Evolutionary conservation across 129 eudicot species (phyloP), one percentile per base, ranked within the genome.

Genomic region (Artemisia argyi): DNA sequence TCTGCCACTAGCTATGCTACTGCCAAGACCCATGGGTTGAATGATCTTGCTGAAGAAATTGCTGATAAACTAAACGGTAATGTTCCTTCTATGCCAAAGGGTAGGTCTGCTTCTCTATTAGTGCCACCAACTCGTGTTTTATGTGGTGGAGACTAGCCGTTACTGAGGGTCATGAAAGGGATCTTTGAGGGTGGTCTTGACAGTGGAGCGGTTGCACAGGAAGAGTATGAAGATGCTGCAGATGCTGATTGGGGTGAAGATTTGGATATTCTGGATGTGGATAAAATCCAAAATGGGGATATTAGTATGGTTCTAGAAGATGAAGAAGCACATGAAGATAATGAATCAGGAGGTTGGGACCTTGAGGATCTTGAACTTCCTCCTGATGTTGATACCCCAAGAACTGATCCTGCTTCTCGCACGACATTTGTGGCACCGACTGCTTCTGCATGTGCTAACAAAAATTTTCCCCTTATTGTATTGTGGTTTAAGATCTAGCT

Each of bases 221-320:
- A 85, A n/a, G 95, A 88, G 35, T 85, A 85, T 59, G 96, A 83
- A 71, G 96, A 88, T 32, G 91, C 85, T 68, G 91, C 84, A 12
- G 96, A 81, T 83, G 91, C 87, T 58, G 96, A 88, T 67, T 88
- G 96, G 96, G 96, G 85, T 49, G 91, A 85, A 68, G 83, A 75
- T 6, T 69, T 88, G 74, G 96, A 85, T 71, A 85, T 88, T 53
- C 87, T 52, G 59, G 91, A 83, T 20, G 91, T 66, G 42, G 85
- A 81, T 11, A 82, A 82, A 62, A 39, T 85, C 9, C 44, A 76
- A 57, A 61, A 73, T 73, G 77, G 77, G 30, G 77, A 73, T 30
- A 17, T 61, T 69, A 73, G 83, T 19, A 51, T 78, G 73, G 80
- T 42, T 46, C 39, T 81, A 42, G 96, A 79, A 47, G 96, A 85